Evolutionary conservation across 805 yeast genomes (phyloP).

Genomic region (Debaryomyces castellii): DNA sequence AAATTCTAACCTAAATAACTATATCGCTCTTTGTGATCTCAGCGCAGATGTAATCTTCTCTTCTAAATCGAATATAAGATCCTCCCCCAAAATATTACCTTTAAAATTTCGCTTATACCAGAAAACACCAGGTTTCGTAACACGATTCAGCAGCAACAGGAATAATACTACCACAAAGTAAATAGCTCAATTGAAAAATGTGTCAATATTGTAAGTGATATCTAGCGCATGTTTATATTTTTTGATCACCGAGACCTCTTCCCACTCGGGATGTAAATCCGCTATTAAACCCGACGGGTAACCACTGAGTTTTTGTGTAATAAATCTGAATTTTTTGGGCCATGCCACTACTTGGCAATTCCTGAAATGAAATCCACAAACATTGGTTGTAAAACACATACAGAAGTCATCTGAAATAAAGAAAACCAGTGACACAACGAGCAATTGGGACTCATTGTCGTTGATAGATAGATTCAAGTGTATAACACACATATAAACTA

Average conservation of each 20-base stretch:
- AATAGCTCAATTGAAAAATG: not conserved
- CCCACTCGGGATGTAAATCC: not conserved
- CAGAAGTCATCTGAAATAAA: not conserved
- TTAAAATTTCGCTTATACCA: not conserved
- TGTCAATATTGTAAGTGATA: not conserved
- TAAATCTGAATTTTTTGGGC: not conserved
- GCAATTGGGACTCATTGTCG: not conserved
- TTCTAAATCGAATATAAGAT: not conserved
- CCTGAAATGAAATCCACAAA: conserved; percentile 1
- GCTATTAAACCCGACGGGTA: not conserved
- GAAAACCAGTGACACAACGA: not conserved
- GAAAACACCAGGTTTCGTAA: not conserved
- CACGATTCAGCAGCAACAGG: not conserved
- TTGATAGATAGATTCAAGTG: not conserved
- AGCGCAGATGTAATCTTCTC: not conserved
- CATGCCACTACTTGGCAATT: not conserved
- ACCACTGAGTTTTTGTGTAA: not conserved
- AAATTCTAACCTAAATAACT: not conserved
- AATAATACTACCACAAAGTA: too few species aligned
- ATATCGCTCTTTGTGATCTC: not conserved
- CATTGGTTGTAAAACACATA: not conserved
- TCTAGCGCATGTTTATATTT: not conserved
- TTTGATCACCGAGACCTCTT: not conserved
- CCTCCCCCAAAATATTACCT: not conserved
- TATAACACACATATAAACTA: not conserved